A percentile compares a stretch with the other conserved stretches of the same genome.
phyloP scores from a whole-genome alignment of 306 rosid species.

The Fragaria nilgerrensis region DNA sequence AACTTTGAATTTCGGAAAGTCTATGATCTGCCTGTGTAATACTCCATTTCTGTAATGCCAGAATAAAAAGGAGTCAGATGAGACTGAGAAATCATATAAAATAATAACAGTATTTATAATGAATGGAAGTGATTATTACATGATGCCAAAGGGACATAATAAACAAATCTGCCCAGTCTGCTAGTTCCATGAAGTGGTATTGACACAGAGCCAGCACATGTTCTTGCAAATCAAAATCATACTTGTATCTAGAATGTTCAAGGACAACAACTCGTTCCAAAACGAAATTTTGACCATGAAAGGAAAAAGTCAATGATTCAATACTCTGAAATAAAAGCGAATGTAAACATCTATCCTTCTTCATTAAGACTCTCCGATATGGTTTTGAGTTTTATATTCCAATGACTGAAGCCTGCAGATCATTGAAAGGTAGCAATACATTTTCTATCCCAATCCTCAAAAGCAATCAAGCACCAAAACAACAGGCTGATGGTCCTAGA shows the following conservation, averaged over 20 bases:
- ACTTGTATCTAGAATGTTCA: conserved; percentile 68
- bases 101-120: background rate
- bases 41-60: conserved; percentile 74
- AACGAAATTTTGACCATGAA: conserved; percentile 22
- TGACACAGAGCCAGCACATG: conserved; percentile 84
- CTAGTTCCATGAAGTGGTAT: conserved; percentile 89
- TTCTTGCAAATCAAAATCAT: conserved; percentile 75
- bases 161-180: conserved; percentile 98
- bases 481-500: background rate
- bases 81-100: conserved; percentile 20
- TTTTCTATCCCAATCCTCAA: background rate
- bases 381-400: background rate
- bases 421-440: background rate
- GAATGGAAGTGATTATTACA: conserved; percentile 32
- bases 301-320: conserved; percentile 12
- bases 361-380: background rate
- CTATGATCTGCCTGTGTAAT: conserved; percentile 70
- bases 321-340: background rate
- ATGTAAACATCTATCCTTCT: background rate
- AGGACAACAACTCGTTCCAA: conserved; percentile 38
- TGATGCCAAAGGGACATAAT: conserved; percentile 84
- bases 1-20: conserved; percentile 84
- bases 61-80: conserved; percentile 23
- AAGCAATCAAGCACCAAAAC: background rate
- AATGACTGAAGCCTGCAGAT: background rate